These are phyloP conservation scores for Lipomyces orientalis DNA, from an alignment of 805 yeast species.

Conservation along the genomic window DNA sequence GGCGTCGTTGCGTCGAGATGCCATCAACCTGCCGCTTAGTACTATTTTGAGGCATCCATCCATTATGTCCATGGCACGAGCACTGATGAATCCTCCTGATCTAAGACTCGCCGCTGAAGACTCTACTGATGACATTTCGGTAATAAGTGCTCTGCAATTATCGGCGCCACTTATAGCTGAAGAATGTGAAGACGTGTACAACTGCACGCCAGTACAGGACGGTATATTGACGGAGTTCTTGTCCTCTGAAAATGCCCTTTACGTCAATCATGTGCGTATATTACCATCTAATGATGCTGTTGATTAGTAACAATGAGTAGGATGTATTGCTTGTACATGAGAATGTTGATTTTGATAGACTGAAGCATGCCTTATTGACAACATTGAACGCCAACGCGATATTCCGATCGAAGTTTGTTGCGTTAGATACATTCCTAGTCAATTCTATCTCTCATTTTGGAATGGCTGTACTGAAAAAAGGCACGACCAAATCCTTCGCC, in stretches of 20 bases:
- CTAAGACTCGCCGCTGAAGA: not conserved
- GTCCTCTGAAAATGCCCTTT: constrained; percentile 16
- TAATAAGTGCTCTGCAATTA: not conserved
- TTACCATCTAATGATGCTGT: not conserved
- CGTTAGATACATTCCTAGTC: constrained; percentile 2
- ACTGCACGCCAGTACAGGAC: constrained; percentile 40
- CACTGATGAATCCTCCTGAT: not conserved
- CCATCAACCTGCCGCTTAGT: constrained; percentile 20
- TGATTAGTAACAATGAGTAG: constrained; percentile 9
- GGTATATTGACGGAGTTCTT: constrained; percentile 34
- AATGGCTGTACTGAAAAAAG: not conserved
- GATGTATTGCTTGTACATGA: constrained; percentile 19
- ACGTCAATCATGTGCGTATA: constrained; percentile 31
- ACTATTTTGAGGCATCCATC: constrained; percentile 31
- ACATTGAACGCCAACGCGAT: constrained; percentile 22
- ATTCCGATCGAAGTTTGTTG: constrained; percentile 14
- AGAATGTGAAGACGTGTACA: constrained; percentile 17
- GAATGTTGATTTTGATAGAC: constrained; percentile 17
- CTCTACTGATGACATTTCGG: not conserved
- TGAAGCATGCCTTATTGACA: constrained; percentile 26
- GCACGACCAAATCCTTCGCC: not conserved
- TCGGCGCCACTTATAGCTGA: not conserved
- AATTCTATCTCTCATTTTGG: constrained; percentile 20
- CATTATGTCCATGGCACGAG: constrained; percentile 15
- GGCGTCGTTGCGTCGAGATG: constrained; percentile 18